Percentiles rank a stretch among this genome's conserved stretches.
Evolutionary conservation across 306 rosid species (phyloP).

Genomic region (Cucumis melo): DNA sequence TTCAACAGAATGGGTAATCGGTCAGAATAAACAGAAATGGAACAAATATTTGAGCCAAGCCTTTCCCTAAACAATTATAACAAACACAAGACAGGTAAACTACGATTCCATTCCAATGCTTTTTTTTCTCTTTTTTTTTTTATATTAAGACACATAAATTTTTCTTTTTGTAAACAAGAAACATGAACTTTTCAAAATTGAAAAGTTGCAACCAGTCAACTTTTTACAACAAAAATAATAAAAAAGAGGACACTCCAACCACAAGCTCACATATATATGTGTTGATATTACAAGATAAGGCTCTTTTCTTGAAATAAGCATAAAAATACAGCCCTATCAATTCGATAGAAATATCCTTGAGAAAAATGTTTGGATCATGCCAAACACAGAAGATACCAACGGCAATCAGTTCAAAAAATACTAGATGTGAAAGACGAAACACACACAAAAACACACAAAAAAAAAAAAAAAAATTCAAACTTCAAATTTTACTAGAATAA

Average conservation of each 20-base stretch:
- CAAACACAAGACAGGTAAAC: neutral
- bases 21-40: neutral
- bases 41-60: neutral
- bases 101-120: neutral
- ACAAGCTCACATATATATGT: neutral
- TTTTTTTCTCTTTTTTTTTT: neutral
- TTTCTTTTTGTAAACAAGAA: neutral
- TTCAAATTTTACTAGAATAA: neutral
- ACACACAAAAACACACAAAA: neutral
- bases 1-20: slow-evolving; percentile 13
- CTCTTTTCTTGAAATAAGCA: neutral
- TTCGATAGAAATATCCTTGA: neutral
- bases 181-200: neutral
- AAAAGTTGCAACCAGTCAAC: neutral
- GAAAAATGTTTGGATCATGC: neutral
- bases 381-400: neutral
- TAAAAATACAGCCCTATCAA: neutral
- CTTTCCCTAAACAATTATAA: neutral
- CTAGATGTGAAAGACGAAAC: neutral
- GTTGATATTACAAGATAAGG: neutral
- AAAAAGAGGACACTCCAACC: neutral
- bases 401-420: neutral
- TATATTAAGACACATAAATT: neutral
- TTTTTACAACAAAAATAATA: neutral
- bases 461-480: too few relatives aligned